A percentile compares a stretch with the other conserved stretches of the same genome.
Evolutionary conservation across 2,329 filamentous ascomycete genomes (phyloP).

Genomic region (Penicillium thymicola): DNA sequence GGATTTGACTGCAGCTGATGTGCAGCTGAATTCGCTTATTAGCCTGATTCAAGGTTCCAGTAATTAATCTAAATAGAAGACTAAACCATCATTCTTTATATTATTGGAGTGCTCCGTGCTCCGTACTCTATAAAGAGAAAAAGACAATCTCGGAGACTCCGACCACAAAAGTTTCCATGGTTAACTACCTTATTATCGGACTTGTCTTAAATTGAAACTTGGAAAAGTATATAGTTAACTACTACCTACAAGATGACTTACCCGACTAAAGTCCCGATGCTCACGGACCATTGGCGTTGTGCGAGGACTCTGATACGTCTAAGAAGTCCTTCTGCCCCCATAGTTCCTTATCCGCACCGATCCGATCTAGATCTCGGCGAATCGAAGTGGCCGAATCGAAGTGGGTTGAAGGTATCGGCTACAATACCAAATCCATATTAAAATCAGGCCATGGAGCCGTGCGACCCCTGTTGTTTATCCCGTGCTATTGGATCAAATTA

Average conservation of each 20-base stretch:
- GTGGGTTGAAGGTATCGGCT: slow-evolving; percentile 9
- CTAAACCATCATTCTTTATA: neutral
- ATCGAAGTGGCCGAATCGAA: neutral
- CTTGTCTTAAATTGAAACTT: neutral
- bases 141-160: neutral
- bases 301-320: slow-evolving; percentile 10
- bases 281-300: neutral
- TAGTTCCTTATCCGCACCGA: slow-evolving; percentile 14
- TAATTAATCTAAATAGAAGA: neutral
- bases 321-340: neutral
- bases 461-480: neutral
- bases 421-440: neutral
- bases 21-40: neutral
- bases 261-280: neutral
- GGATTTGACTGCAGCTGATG: neutral
- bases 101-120: neutral
- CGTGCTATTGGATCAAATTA: slow-evolving; percentile 9
- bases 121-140: neutral
- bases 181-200: neutral
- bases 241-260: neutral
- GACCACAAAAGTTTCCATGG: neutral
- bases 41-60: neutral
- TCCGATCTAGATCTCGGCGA: slow-evolving; percentile 22
- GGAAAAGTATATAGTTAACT: neutral
- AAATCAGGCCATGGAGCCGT: neutral